Percentiles rank a stretch among this genome's conserved stretches.
Evolutionary conservation across 352 stramenopile species (phyloP).

Genomic region (Peronospora farinosa): DNA sequence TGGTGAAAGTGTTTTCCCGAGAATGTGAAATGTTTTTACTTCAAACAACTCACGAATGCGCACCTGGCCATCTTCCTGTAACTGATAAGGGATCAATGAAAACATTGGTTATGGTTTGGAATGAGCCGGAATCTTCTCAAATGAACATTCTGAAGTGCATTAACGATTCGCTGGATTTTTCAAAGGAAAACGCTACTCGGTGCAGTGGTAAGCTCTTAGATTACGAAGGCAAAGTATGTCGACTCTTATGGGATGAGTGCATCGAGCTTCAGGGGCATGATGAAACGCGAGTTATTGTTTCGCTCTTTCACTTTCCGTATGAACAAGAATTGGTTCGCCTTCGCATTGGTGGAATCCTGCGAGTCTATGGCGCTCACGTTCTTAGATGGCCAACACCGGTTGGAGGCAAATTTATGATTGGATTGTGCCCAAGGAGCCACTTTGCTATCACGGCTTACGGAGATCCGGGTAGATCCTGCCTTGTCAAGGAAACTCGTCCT

Average conservation of each 20-base stretch:
- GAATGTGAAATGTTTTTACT: slow-evolving; percentile 61
- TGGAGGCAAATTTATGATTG: slow-evolving; percentile 27
- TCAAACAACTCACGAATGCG: slow-evolving; percentile 28
- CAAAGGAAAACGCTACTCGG: slow-evolving; percentile 2
- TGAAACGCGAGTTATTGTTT: slow-evolving; percentile 25
- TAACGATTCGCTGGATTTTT: slow-evolving; percentile 9
- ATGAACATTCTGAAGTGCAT: slow-evolving; percentile 2
- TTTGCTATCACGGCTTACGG: slow-evolving; percentile 19
- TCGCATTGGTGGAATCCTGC: slow-evolving; percentile 25
- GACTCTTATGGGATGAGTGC: slow-evolving; percentile 40
- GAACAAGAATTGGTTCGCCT: slow-evolving; percentile 26
- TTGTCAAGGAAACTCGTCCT: slow-evolving; percentile 10
- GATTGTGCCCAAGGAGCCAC: slow-evolving; percentile 34
- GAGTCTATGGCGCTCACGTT: slow-evolving; percentile 26
- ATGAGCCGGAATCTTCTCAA: neutral
- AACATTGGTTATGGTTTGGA: slow-evolving; percentile 31
- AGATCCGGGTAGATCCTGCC: slow-evolving; percentile 9
- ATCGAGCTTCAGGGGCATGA: slow-evolving; percentile 28
- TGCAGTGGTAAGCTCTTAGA: slow-evolving; percentile 24
- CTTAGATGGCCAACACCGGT: slow-evolving; percentile 29
- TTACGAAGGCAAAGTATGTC: slow-evolving; percentile 30
- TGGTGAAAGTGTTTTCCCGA: slow-evolving; percentile 57
- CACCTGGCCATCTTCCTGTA: neutral
- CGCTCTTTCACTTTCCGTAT: slow-evolving; percentile 35
- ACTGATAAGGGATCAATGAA: slow-evolving; percentile 1